Conservation (phyloP, 148 eudicot genomes). For the Cornus florida region DNA sequence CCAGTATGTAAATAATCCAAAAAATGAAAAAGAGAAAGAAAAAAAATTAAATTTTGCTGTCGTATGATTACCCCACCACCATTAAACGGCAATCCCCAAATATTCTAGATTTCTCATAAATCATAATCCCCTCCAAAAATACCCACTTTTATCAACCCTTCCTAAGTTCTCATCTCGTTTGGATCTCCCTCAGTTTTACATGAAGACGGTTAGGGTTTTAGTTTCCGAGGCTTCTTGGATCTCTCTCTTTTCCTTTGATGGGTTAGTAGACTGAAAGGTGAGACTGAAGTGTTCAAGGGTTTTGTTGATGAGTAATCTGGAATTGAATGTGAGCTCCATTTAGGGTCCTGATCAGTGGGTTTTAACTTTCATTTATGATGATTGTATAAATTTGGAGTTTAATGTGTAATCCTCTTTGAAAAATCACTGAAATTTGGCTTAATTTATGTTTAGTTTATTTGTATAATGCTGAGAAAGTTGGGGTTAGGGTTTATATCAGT, state of each 20-base stretch:
- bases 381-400: not conserved
- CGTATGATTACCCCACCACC: slow-evolving; percentile 1
- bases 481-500: slow-evolving; percentile 2
- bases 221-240: not conserved
- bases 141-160: not conserved
- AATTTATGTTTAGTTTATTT: not conserved
- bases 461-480: not conserved
- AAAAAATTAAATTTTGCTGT: not conserved
- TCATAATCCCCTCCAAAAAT: not conserved
- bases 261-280: not conserved
- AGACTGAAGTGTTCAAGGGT: not conserved
- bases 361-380: slow-evolving; percentile 1
- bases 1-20: not conserved
- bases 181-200: not conserved
- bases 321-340: not conserved
- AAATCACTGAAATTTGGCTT: too few species aligned
- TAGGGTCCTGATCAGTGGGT: slow-evolving; percentile 15
- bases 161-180: slow-evolving; percentile 1
- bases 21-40: not conserved
- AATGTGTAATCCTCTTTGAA: too few species aligned
- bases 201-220: not conserved
- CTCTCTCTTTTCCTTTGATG: slow-evolving; percentile 11
- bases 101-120: not conserved
- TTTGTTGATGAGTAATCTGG: not conserved
- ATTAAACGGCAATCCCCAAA: not conserved